Evolutionary conservation across 148 eudicot species (phyloP).

Genomic region (Rhododendron griersonianum): DNA sequence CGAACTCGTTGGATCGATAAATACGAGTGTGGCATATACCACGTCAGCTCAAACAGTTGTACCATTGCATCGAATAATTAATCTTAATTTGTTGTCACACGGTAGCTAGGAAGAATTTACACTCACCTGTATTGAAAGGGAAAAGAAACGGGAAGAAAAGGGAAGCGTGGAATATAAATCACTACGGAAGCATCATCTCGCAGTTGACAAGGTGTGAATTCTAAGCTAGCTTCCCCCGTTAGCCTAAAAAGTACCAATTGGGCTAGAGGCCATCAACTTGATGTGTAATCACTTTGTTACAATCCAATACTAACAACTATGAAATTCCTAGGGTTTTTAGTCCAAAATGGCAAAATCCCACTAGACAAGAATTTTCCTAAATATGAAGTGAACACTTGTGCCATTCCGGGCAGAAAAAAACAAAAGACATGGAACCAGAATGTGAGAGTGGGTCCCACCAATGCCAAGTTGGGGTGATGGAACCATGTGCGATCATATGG

Average conservation of each 20-base stretch:
- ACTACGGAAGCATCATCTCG: too few relatives aligned
- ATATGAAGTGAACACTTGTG: neutral
- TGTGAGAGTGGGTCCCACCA: conserved; percentile 12
- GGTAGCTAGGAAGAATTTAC: too few relatives aligned
- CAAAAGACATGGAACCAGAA: conserved; percentile 1
- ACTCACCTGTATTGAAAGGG: too few relatives aligned
- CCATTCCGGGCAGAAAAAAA: neutral
- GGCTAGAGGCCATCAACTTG: too few relatives aligned
- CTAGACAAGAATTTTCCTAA: neutral
- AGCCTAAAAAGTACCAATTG: too few relatives aligned
- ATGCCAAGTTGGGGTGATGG: conserved; percentile 53
- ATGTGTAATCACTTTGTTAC: neutral
- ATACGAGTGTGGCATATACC: neutral
- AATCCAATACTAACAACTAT: neutral
- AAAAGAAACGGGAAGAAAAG: too few relatives aligned
- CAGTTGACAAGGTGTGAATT: too few relatives aligned
- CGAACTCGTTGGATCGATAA: neutral
- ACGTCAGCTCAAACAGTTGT: too few relatives aligned
- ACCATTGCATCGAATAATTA: too few relatives aligned
- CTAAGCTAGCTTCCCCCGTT: too few relatives aligned
- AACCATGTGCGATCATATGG: conserved; percentile 93
- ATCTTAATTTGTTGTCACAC: too few relatives aligned
- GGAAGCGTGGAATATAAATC: too few relatives aligned
- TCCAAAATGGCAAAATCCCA: neutral
- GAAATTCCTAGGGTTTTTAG: neutral